Evolutionary conservation across 139 green algal species (phyloP).

Genomic region (Tetradesmus obliquus): DNA sequence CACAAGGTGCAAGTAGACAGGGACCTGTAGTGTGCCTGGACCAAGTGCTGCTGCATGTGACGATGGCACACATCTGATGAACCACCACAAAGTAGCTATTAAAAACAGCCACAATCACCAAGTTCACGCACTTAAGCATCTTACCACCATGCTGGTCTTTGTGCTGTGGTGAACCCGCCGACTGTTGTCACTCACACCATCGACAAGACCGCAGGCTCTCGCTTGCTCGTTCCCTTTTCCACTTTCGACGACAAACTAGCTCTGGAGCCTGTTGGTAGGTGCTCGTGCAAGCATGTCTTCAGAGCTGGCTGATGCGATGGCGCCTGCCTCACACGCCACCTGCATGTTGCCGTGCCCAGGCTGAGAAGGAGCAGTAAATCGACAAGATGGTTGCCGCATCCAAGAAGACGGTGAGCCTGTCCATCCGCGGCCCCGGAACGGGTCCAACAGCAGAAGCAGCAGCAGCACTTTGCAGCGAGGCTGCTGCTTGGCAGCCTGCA

Average conservation of each 20-base stretch:
- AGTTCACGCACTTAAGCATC: too few species aligned
- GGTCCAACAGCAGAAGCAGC: not conserved
- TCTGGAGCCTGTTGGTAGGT: slow-evolving; percentile 47
- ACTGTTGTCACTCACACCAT: not conserved
- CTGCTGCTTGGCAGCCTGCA: not conserved
- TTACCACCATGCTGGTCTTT: not conserved
- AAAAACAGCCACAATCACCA: too few species aligned
- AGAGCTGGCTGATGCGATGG: not conserved
- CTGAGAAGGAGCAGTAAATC: slow-evolving; percentile 52
- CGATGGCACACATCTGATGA: not conserved
- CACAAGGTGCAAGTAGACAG: not conserved
- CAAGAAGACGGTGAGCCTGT: slow-evolving; percentile 64
- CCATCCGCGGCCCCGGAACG: not conserved
- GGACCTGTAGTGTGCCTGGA: not conserved
- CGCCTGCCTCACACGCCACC: slow-evolving; percentile 10
- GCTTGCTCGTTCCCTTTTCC: not conserved
- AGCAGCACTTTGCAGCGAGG: not conserved
- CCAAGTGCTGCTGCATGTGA: not conserved
- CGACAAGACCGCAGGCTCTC: not conserved
- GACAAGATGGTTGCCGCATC: slow-evolving; percentile 58
- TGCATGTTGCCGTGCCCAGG: slow-evolving; percentile 27
- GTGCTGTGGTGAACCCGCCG: not conserved
- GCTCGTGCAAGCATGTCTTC: not conserved
- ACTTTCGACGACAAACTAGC: not conserved
- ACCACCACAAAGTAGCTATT: too few species aligned